phyloP scores from a whole-genome alignment of 1,284 basidiomycete genomes.

The Microbotryum saponariae region DNA sequence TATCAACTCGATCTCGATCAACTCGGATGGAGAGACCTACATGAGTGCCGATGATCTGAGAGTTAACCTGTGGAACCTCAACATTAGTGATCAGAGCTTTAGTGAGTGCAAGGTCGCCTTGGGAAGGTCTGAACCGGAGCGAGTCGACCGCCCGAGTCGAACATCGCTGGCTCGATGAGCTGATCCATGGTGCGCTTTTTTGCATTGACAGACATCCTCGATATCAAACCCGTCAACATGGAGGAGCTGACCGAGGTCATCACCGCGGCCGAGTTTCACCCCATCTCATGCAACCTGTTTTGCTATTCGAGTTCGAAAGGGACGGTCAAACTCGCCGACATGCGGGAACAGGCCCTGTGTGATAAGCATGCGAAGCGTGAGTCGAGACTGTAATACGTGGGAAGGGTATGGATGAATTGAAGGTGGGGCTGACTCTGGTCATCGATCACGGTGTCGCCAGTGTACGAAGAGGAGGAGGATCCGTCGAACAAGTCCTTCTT shows the following conservation, averaged over 20 bases:
- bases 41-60: constrained; percentile 96
- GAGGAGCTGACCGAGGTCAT: constrained; percentile 99
- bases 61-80: constrained; percentile 97
- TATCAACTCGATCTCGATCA: constrained; percentile 98
- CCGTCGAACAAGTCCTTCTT: constrained; percentile 97
- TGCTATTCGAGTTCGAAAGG: constrained; percentile 99
- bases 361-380: constrained; percentile 92
- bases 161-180: background rate
- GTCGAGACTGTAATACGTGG: constrained; percentile 39
- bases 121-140: no score
- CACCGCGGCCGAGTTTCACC: constrained; percentile 98
- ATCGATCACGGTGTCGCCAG: constrained; percentile 46
- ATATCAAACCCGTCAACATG: constrained; percentile 99
- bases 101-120: constrained; percentile 54
- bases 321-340: constrained; percentile 99
- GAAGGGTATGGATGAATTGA: background rate
- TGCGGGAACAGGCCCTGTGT: constrained; percentile 96
- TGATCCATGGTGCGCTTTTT: background rate
- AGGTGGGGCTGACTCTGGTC: constrained; percentile 15
- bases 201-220: constrained; percentile 75
- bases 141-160: background rate
- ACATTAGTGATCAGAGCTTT: constrained; percentile 98
- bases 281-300: constrained; percentile 93
- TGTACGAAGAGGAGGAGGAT: constrained; percentile 97
- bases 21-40: constrained; percentile 98